phyloP scores from a whole-genome alignment of 306 rosid genomes.

The Cucurbita pepo region DNA sequence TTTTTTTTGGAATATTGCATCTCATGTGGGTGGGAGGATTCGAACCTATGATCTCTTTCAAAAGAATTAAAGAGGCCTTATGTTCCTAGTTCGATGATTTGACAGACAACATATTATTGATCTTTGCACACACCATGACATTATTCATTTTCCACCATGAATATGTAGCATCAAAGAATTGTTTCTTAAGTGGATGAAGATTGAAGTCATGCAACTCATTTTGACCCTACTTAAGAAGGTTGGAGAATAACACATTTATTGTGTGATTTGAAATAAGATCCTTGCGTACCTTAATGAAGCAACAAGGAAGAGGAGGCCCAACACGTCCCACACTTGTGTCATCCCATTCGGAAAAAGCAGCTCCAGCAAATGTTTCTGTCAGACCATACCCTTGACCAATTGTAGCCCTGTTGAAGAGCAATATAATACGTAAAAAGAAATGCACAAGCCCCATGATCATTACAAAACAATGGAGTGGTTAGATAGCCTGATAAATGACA shows the following conservation, averaged over 20 bases:
- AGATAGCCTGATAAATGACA: background rate
- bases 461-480: background rate
- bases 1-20: background rate
- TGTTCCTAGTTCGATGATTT: background rate
- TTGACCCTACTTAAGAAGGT: background rate
- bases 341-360: constrained; percentile 71
- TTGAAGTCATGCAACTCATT: background rate
- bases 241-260: background rate
- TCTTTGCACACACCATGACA: background rate
- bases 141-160: background rate
- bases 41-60: background rate
- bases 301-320: constrained; percentile 90
- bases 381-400: constrained; percentile 93
- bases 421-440: background rate
- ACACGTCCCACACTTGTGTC: constrained; percentile 83
- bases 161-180: background rate
- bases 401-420: constrained; percentile 48
- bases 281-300: constrained; percentile 47
- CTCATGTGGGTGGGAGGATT: background rate
- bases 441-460: background rate
- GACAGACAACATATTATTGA: constrained; percentile 9
- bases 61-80: background rate
- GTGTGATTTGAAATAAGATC: constrained; percentile 3
- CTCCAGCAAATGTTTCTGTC: constrained; percentile 98
- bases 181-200: background rate